Percentiles rank a stretch among this genome's conserved stretches.
These are phyloP conservation scores for Suillus paluster DNA, from an alignment of 768 basidiomycete genomes.

Conservation along the genomic window DNA sequence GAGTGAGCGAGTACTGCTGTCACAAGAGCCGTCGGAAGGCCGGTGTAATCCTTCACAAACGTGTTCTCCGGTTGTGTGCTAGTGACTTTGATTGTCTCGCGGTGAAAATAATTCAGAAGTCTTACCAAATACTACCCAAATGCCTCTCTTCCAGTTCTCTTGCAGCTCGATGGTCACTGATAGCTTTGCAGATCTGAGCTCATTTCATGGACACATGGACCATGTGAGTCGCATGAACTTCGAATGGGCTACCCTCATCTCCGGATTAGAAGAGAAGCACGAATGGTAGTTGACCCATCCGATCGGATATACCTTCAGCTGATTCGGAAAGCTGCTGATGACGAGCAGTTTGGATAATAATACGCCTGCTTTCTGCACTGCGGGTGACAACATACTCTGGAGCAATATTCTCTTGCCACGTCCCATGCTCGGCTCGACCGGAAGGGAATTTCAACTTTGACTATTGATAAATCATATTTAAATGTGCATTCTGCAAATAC, in stretches of 20 bases:
- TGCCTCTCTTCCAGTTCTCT: background rate
- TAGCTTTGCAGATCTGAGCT: background rate
- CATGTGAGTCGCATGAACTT: background rate
- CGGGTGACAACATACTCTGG: background rate
- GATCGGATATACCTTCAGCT: background rate
- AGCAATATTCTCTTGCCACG: slow-evolving; percentile 1
- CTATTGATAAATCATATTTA: background rate
- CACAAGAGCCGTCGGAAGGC: background rate
- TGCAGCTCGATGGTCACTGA: background rate
- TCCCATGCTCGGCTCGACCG: background rate
- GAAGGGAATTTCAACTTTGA: slow-evolving; percentile 1
- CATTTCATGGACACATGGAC: too few species aligned
- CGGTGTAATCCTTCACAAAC: background rate
- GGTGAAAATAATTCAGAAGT: background rate
- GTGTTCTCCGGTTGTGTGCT: background rate
- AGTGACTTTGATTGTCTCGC: background rate
- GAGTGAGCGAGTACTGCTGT: background rate
- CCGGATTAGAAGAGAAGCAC: background rate
- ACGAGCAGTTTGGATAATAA: background rate
- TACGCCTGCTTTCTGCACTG: background rate
- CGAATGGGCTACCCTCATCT: background rate
- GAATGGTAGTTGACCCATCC: background rate
- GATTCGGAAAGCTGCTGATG: background rate
- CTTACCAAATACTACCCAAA: background rate
- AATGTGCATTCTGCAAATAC: background rate